Percentiles rank a stretch among this genome's conserved stretches.
These are phyloP conservation scores for Penicillium turbatum DNA, from an alignment of 495 filamentous ascomycete genomes.

Conservation along the genomic window DNA sequence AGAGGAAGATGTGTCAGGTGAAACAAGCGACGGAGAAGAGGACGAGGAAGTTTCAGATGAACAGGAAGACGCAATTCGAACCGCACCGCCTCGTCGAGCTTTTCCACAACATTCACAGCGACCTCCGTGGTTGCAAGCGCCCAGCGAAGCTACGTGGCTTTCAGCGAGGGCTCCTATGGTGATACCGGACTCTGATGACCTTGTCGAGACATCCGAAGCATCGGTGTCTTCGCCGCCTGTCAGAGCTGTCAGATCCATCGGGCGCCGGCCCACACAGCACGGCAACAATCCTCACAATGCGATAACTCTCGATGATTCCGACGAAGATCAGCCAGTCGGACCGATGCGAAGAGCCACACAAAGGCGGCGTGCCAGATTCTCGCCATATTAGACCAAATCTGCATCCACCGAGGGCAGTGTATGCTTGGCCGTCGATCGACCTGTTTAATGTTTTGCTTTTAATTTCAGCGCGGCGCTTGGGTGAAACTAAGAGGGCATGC, in stretches of 20 bases:
- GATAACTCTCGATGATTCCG: conserved; percentile 28
- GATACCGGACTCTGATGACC: not conserved
- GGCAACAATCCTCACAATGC: conserved; percentile 8
- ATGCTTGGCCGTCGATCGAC: not conserved
- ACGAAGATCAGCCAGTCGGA: conserved; percentile 26
- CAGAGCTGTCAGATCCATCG: not conserved
- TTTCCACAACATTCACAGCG: not conserved
- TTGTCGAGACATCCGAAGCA: not conserved
- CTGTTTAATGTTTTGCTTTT: not conserved
- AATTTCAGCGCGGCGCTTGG: conserved; percentile 7
- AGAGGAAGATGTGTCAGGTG: not conserved
- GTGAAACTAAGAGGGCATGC: not conserved
- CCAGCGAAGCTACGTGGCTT: conserved; percentile 1
- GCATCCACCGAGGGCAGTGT: not conserved
- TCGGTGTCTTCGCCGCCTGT: not conserved
- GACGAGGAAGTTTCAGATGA: conserved; percentile 9
- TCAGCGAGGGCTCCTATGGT: not conserved
- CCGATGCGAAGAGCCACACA: conserved; percentile 23
- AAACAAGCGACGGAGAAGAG: conserved; percentile 2
- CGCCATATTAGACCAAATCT: conserved; percentile 19
- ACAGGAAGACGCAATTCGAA: conserved; percentile 1
- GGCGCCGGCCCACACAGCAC: not conserved
- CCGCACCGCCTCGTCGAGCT: not conserved
- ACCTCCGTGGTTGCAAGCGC: not conserved
- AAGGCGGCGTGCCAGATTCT: conserved; percentile 18